A percentile compares a stretch with the other conserved stretches of the same genome.
phyloP scores from a whole-genome alignment of 2,329 filamentous ascomycete genomes.

The Xylariaceae sp. region DNA sequence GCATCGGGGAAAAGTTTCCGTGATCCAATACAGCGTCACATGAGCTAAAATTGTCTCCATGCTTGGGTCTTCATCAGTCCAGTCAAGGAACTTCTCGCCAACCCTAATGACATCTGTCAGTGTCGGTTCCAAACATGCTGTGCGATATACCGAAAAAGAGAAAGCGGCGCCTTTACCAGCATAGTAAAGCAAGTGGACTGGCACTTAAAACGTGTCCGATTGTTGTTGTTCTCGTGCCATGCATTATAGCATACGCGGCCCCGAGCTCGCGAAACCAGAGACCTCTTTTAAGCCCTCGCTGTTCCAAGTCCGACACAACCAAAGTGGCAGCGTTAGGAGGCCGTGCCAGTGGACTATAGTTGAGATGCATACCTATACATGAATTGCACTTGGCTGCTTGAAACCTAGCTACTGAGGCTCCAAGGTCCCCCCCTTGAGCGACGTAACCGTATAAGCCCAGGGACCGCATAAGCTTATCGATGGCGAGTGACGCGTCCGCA shows the following conservation, averaged over 20 bases:
- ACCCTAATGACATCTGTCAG: no score
- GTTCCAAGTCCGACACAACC: no score
- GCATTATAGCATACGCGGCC: conserved; percentile 47
- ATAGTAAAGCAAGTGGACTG: conserved; percentile 52
- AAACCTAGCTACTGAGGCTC: conserved; percentile 38
- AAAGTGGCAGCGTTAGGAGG: no score
- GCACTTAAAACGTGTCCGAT: conserved; percentile 51
- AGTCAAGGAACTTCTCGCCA: conserved; percentile 53
- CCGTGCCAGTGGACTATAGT: no score
- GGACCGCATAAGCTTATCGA: conserved; percentile 49
- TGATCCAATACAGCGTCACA: conserved; percentile 54
- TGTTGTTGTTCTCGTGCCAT: conserved; percentile 52
- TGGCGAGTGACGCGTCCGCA: conserved; percentile 38
- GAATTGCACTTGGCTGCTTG: no score
- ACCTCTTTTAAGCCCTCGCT: conserved; percentile 35
- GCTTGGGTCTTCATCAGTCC: conserved; percentile 40
- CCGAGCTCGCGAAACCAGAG: conserved; percentile 39
- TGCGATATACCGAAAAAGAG: no score
- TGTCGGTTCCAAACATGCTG: no score
- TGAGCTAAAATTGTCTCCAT: conserved; percentile 45
- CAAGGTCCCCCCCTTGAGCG: conserved; percentile 55
- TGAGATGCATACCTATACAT: no score
- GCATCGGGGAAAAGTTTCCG: conserved; percentile 42
- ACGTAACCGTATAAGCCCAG: conserved; percentile 54
- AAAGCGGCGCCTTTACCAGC: no score